Base-by-base conservation (phyloP, 2,329 filamentous ascomycete genomes). In the Trichoderma guizhouense region DNA sequence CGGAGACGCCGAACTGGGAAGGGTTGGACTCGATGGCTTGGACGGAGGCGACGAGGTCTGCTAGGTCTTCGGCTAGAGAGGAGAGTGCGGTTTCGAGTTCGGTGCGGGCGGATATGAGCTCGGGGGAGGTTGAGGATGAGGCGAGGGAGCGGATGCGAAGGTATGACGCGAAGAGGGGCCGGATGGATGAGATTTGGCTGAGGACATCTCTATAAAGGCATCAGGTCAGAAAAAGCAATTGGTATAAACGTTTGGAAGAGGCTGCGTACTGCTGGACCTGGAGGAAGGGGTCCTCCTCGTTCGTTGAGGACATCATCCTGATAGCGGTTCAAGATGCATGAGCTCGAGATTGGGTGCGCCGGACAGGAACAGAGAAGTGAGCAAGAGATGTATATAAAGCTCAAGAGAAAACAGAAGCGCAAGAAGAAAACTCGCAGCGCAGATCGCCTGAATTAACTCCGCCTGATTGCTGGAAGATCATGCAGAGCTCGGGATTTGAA, bases 131-230 rank as follows among this genome's bases (percentile, higher is more conserved):
- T 15, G 91, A 84, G 9, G 89, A 88, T 53, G 91, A 91, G 72
- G 91, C 89, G 30, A 97, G 91, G 60, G 94, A 96, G 79, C 94
- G 93, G 83, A 99, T 99, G 79, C 96, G 95, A 57, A 97, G 89
- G 85, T 97, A 99, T 18, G 95, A 98, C 74, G 93, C 91, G 86
- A 98, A 98, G 71, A 98, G 90, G 67, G 95, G 91, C 11, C 95
- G 92, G 68, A 93, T 92, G 15, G 89, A 90, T 75, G 92, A 88
- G 74, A 99, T 90, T 73, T 97, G 92, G 74, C 90, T 85, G 76
- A 97, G 91, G 76, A 98, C 93, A 83, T 99, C 96, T 83, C 94
- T 97, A 80, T 72, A 62, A 71, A 72, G 74, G 39, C 21, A 55
- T 21, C 2, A 14, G 61, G 57, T 74, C 55, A 74, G 67, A 39